Base-by-base conservation (phyloP, 2,329 filamentous ascomycete species). In the Aphanoascus verrucosus region DNA sequence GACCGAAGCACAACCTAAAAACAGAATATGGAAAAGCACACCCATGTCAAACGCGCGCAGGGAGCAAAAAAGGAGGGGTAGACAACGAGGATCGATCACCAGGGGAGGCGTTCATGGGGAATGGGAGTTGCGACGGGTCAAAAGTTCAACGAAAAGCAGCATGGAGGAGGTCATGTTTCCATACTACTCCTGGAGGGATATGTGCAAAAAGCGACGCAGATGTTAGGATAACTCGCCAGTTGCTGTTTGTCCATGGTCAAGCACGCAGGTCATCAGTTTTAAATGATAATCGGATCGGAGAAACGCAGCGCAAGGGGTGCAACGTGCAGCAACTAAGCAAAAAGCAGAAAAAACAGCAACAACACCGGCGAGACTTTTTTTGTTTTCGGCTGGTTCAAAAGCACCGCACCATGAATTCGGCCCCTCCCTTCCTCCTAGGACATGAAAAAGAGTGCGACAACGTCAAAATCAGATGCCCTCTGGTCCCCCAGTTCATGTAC, bases 401-500 rank as follows among this genome's bases (percentile, higher is more conserved):
- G n/a, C n/a, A n/a, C n/a, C n/a, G 19, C 31, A 40, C 50, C 34
- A 14, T 31, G 12, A 45, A 28, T 28, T 28, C 23, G 23, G 23
- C 23, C 23, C 46, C n/a, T n/a, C n/a, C n/a, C n/a, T n/a, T 41
- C 45, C 53, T 49, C 41, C 53, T 20, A 34, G 51, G 19, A 34
- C 19, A 52, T 12, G 14, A 46, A 35, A 49, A 51, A n/a, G n/a
- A 52, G 31, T 28, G 50, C 20, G n/a, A 41, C 45, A 52, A n/a
- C 42, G 46, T 46, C 43, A 15, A 46, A 46, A 40, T 46, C 50
- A 52, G 34, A 52, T 52, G n/a, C 43, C 49, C 34, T 44, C 50
- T 52, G 38, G n/a, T n/a, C n/a, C 50, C 50, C 50, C 42, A 6
- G 34, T 42, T 52, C 50, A 52, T 52, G 42, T 52, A 52, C 41